These are phyloP conservation scores for Pyronema domesticum DNA, from an alignment of 495 filamentous ascomycete species.

Conservation along the genomic window DNA sequence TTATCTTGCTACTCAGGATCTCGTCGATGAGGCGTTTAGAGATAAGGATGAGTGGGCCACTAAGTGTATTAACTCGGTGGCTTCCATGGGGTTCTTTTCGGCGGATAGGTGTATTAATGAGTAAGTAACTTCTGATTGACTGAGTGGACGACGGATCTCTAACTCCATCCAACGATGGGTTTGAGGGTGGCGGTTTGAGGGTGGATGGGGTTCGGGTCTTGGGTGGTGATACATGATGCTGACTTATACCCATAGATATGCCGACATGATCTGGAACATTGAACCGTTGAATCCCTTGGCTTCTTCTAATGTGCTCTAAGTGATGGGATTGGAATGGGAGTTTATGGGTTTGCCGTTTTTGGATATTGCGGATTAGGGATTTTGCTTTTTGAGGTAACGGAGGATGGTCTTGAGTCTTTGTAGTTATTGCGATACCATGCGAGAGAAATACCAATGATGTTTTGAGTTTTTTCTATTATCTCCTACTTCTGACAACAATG, in stretches of 20 bases:
- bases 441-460: too few relatives aligned
- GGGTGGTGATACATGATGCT: neutral
- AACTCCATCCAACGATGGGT: neutral
- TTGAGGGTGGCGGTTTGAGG: neutral
- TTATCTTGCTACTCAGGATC: constrained; percentile 72
- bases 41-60: constrained; percentile 81
- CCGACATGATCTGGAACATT: constrained; percentile 89
- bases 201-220: neutral
- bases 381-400: too few relatives aligned
- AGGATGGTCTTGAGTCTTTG: too few relatives aligned
- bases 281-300: constrained; percentile 41
- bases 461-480: too few relatives aligned
- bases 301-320: too few relatives aligned
- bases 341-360: too few relatives aligned
- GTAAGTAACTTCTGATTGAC: constrained; percentile 27
- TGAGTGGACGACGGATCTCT: neutral
- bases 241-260: constrained; percentile 30
- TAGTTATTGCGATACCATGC: too few relatives aligned
- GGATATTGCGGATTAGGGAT: too few relatives aligned
- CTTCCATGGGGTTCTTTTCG: constrained; percentile 92
- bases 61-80: constrained; percentile 74
- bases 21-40: constrained; percentile 79
- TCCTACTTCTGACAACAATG: too few relatives aligned
- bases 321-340: too few relatives aligned
- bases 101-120: constrained; percentile 94